These are phyloP conservation scores for Aspergillus conjunctus DNA, from an alignment of 495 filamentous ascomycete species.

Conservation along the genomic window DNA sequence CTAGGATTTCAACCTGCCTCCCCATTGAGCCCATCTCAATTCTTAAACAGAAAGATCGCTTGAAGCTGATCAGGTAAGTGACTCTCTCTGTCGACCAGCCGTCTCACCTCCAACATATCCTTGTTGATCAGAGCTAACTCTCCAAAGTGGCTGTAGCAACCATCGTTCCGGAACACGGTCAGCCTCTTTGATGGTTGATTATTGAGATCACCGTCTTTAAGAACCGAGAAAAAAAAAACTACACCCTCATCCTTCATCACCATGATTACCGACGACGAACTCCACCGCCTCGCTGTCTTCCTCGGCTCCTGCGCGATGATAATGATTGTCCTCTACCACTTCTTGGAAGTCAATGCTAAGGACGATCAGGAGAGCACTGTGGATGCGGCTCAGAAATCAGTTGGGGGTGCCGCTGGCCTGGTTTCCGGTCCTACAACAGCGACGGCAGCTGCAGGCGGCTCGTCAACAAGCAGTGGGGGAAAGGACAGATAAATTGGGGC, in stretches of 20 bases:
- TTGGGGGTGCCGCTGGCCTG: conserved; percentile 26
- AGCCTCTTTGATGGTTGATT: background rate
- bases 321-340: conserved; percentile 93
- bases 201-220: background rate
- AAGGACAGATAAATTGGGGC: conserved; percentile 20
- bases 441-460: conserved; percentile 26
- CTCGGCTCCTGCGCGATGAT: conserved; percentile 91
- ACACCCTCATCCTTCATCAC: conserved; percentile 26
- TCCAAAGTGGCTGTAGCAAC: too few species aligned
- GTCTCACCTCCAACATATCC: too few species aligned
- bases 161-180: background rate
- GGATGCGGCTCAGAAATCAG: conserved; percentile 32
- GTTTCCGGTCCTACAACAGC: conserved; percentile 16
- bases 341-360: conserved; percentile 89
- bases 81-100: too few species aligned
- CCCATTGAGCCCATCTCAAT: too few species aligned
- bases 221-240: background rate
- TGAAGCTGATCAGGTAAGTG: too few species aligned
- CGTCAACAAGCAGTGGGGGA: conserved; percentile 18
- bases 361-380: conserved; percentile 55
- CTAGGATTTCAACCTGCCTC: too few species aligned
- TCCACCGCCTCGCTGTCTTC: conserved; percentile 87
- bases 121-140: too few species aligned
- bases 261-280: conserved; percentile 86
- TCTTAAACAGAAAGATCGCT: too few species aligned